Evolutionary conservation across 768 basidiomycete genomes (phyloP), one percentile per base, ranked within the genome.

Genomic region (Lyophyllum decastes): DNA sequence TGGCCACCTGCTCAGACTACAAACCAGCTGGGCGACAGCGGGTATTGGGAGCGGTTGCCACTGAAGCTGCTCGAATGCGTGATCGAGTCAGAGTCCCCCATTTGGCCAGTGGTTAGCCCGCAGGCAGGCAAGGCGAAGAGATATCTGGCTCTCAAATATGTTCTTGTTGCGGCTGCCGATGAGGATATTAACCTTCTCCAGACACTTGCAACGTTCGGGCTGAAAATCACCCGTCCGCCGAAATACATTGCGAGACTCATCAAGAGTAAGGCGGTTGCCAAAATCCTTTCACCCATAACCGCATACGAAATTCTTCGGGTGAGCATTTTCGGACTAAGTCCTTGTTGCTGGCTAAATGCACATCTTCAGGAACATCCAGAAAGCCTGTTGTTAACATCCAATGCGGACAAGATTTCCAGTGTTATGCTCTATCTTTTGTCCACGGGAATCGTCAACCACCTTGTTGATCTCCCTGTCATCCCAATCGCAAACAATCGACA

Each of bases 31-130:
- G 80, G 78, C 7, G 79, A 81, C 51, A 72, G 64, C 24, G 64
- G 70, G 1, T 81, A 78, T 47, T 78, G 76, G 76, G 62, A 70
- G 16, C 60, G 59, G 0, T 63, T 79, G n/a, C 73, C 75, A 0
- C 24, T 51, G 5, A 55, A 64, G 1, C 58, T 81, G 7, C 62
- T 79, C 22, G 34, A 61, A 1, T 54, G 55, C 25, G 62, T 77
- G n/a, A 54, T 73, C 2, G 27, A 45, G 17, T 66, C 67, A 0
- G 57, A 60, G 19, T 65, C 66, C 4, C 40, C 66, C 9, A 68
- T 78, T 17, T 80, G 77, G 76, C 78, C 79, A 2, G 58, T 75
- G 2, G 58, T 71, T n/a, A n/a, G n/a, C n/a, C n/a, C n/a, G n/a
- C n/a, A n/a, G n/a, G n/a, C n/a, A n/a, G n/a, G n/a, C n/a, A n/a